Conservation (phyloP, 1,284 basidiomycete genomes). For the Mycosarcoma mackinlayi region DNA sequence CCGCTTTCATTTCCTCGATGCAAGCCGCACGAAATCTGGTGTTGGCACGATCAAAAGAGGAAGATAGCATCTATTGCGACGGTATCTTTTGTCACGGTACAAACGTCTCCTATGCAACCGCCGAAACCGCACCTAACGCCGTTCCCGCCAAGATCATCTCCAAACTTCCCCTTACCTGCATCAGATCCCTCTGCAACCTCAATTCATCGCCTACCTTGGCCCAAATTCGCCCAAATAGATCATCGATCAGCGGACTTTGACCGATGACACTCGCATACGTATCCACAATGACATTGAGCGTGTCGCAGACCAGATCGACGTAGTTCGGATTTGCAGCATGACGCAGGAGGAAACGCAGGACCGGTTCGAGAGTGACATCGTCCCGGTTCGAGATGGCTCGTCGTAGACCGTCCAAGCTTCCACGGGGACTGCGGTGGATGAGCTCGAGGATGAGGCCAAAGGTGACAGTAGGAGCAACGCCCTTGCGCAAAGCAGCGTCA, state of each 20-base stretch:
- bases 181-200: slow-evolving; percentile 87
- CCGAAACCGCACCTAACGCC: slow-evolving; percentile 46
- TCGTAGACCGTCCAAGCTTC: slow-evolving; percentile 79
- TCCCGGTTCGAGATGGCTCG: slow-evolving; percentile 89
- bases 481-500: slow-evolving; percentile 69
- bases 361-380: slow-evolving; percentile 91
- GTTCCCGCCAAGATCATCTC: slow-evolving; percentile 81
- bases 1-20: too few species aligned
- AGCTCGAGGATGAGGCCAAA: slow-evolving; percentile 95
- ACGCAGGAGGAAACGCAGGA: slow-evolving; percentile 84
- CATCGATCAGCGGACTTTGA: slow-evolving; percentile 90
- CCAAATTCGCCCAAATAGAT: slow-evolving; percentile 81
- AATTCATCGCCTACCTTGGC: slow-evolving; percentile 87
- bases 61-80: slow-evolving; percentile 2
- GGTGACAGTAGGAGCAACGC: slow-evolving; percentile 72
- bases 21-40: too few species aligned
- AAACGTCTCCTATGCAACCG: neutral
- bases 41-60: too few species aligned
- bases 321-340: slow-evolving; percentile 91
- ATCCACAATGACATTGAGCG: slow-evolving; percentile 85
- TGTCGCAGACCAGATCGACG: slow-evolving; percentile 85
- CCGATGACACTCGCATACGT: slow-evolving; percentile 91
- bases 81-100: too few species aligned
- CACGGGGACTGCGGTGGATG: slow-evolving; percentile 74
- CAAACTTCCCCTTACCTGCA: slow-evolving; percentile 85